A percentile compares a stretch with the other conserved stretches of the same genome.
Conservation (phyloP, 2,329 filamentous ascomycete genomes). For the Scedosporium dehoogii region DNA sequence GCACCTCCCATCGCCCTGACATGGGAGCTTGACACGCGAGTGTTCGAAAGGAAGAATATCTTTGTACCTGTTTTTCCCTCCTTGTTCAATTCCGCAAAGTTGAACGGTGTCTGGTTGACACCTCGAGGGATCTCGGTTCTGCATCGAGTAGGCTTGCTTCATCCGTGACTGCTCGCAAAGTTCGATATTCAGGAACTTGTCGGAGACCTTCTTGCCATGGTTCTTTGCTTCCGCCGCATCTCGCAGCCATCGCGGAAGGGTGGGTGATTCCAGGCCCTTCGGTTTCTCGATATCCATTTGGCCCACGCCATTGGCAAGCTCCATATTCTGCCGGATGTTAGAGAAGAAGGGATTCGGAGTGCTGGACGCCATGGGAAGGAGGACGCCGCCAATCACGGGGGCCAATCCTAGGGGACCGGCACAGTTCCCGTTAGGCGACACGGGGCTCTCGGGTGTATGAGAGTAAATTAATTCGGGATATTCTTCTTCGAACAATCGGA, state of each 20-base stretch:
- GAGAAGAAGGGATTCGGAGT: conserved; percentile 83
- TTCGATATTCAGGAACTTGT: conserved; percentile 78
- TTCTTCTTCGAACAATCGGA: conserved; percentile 58
- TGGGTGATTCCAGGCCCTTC: conserved; percentile 30
- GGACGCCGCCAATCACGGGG: conserved; percentile 82
- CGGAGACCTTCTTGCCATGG: conserved; percentile 69
- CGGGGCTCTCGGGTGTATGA: conserved; percentile 27
- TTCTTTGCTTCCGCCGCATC: conserved; percentile 57
- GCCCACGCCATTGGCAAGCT: conserved; percentile 85
- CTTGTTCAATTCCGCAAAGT: conserved; percentile 89
- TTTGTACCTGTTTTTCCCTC: conserved; percentile 92
- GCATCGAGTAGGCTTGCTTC: conserved; percentile 59
- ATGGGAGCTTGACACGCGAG: conserved; percentile 69
- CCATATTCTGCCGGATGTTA: conserved; percentile 95
- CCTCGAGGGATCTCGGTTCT: conserved; percentile 27
- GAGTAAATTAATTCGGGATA: conserved; percentile 57
- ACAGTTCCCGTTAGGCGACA: conserved; percentile 34
- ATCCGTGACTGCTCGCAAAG: conserved; percentile 83
- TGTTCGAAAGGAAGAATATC: conserved; percentile 97
- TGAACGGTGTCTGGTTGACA: conserved; percentile 39
- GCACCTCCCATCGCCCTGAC: conserved; percentile 56
- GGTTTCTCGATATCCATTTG: conserved; percentile 55
- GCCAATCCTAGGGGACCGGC: conserved; percentile 31
- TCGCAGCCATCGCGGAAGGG: conserved; percentile 69
- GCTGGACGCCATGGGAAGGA: conserved; percentile 60